These are phyloP conservation scores for Nitzschia sp. DNA, from an alignment of 108 stramenopile species.

Conservation along the genomic window DNA sequence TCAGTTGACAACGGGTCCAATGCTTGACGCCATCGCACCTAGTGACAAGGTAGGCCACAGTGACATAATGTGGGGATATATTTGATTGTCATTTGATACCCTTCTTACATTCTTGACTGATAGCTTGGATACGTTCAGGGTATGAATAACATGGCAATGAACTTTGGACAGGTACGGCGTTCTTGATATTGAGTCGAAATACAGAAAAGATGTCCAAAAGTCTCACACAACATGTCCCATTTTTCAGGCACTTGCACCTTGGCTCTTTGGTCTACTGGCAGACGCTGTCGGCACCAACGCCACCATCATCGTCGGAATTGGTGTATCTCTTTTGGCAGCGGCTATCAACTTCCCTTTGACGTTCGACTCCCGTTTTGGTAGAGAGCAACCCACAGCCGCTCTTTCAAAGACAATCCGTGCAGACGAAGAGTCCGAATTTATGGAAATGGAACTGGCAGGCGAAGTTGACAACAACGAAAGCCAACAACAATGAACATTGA, in stretches of 20 bases:
- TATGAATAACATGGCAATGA: constrained; percentile 48
- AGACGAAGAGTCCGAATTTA: constrained; percentile 41
- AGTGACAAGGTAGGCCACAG: constrained; percentile 27
- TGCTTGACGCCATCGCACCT: constrained; percentile 51
- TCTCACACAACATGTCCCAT: no score
- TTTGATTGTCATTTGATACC: no score
- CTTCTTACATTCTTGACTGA: not conserved
- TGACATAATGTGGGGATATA: no score
- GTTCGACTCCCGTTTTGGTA: constrained; percentile 34
- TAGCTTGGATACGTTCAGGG: constrained; percentile 51
- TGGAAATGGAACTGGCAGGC: constrained; percentile 34
- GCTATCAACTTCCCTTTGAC: constrained; percentile 42
- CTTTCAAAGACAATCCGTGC: constrained; percentile 4
- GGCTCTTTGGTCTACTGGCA: constrained; percentile 50
- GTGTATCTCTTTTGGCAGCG: constrained; percentile 37
- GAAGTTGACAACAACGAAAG: no score
- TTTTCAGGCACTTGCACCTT: constrained; percentile 42
- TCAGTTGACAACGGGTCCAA: constrained; percentile 52
- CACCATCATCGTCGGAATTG: constrained; percentile 39
- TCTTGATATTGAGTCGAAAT: no score
- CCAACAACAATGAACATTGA: no score
- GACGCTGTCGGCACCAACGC: constrained; percentile 34
- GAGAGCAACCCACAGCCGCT: constrained; percentile 19
- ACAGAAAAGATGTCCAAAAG: no score
- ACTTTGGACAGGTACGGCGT: constrained; percentile 47